phyloP scores from a whole-genome alignment of 192 early-diverging fungal species.

The Borealophlyctis nickersoniae region DNA sequence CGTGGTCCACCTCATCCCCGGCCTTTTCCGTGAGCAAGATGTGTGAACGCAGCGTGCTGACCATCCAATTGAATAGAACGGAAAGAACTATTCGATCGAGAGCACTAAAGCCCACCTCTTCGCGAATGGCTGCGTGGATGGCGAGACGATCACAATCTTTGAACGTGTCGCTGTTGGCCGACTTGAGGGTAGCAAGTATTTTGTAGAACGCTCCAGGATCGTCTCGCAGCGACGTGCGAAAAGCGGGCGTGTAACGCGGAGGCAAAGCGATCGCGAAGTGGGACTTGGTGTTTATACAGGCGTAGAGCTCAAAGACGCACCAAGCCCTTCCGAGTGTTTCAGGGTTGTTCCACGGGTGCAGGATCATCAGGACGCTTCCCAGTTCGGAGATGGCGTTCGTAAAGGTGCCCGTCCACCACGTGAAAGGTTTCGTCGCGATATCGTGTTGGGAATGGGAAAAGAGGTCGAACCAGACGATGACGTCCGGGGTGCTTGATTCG shows the following conservation, averaged over 20 bases:
- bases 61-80: neutral
- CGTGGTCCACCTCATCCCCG: too few relatives aligned
- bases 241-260: neutral
- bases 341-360: constrained; percentile 33
- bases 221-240: neutral
- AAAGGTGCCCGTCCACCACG: constrained; percentile 32
- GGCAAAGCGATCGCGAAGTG: neutral
- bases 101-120: neutral
- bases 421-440: constrained; percentile 8
- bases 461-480: constrained; percentile 30
- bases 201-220: neutral
- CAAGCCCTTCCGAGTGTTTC: constrained; percentile 25
- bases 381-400: constrained; percentile 27
- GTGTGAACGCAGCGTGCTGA: too few relatives aligned
- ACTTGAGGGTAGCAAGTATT: neutral
- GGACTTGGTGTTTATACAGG: neutral
- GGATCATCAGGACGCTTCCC: constrained; percentile 24
- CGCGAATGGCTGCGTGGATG: neutral
- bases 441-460: constrained; percentile 34
- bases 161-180: neutral
- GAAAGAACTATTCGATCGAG: neutral
- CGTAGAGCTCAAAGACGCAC: constrained; percentile 37
- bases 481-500: neutral
- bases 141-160: neutral
- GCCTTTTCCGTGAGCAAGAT: too few relatives aligned